Evolutionary conservation across 1,139 yeast genomes (phyloP).

Genomic region (Candida albicans): DNA sequence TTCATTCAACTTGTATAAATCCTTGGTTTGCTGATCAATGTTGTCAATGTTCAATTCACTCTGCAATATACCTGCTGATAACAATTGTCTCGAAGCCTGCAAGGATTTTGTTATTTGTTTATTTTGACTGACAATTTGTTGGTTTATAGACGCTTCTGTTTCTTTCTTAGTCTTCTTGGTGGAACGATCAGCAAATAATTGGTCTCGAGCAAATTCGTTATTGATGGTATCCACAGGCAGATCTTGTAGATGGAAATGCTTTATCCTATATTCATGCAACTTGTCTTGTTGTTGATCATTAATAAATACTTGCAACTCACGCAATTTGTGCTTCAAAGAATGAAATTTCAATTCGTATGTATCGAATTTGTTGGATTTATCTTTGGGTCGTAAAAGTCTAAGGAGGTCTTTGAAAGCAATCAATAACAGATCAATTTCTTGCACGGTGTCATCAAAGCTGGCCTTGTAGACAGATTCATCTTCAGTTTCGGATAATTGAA

Average conservation of each 20-base stretch:
- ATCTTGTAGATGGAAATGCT: constrained; percentile 16
- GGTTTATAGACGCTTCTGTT: constrained; percentile 22
- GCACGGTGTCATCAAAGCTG: not conserved
- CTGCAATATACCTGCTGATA: constrained; percentile 55
- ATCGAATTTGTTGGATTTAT: constrained; percentile 13
- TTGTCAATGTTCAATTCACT: constrained; percentile 63
- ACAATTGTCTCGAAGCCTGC: constrained; percentile 53
- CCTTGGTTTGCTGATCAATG: constrained; percentile 58
- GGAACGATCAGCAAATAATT: constrained; percentile 24
- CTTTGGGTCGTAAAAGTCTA: constrained; percentile 17
- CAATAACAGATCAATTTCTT: constrained; percentile 10
- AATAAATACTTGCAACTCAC: constrained; percentile 27
- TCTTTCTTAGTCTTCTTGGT: constrained; percentile 12
- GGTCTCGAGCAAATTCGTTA: constrained; percentile 8
- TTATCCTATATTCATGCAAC: constrained; percentile 31
- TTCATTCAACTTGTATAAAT: constrained; percentile 49
- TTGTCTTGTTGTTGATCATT: constrained; percentile 25
- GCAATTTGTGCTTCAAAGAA: constrained; percentile 24
- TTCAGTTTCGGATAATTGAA: constrained; percentile 4
- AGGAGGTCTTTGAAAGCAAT: constrained; percentile 22
- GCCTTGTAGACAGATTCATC: constrained; percentile 6
- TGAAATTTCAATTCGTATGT: constrained; percentile 24
- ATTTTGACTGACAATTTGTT: constrained; percentile 46
- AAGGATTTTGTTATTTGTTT: constrained; percentile 55
- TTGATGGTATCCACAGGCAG: constrained; percentile 2